Evolutionary conservation across 495 filamentous ascomycete species (phyloP).

Genomic region (Cryomyces minteri): DNA sequence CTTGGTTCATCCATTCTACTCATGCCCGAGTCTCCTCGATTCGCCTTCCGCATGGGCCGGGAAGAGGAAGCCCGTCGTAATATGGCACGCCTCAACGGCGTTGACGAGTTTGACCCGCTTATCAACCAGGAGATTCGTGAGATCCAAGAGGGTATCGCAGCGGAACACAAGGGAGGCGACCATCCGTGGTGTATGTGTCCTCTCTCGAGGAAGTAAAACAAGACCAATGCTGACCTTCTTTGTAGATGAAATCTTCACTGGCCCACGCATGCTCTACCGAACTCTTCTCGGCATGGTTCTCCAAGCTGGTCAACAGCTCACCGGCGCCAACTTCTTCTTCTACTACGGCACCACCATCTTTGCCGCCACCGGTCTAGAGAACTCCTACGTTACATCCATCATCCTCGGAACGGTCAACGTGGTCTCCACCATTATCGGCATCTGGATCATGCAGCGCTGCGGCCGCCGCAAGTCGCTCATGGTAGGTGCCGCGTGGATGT

Average conservation of each 20-base stretch:
- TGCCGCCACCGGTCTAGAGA: slow-evolving; percentile 41
- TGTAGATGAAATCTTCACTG: neutral
- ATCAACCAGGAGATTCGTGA: slow-evolving; percentile 46
- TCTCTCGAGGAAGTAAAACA: no score
- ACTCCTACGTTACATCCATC: slow-evolving; percentile 64
- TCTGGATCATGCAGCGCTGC: slow-evolving; percentile 40
- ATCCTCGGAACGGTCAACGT: slow-evolving; percentile 43
- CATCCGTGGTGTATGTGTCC: slow-evolving; percentile 1
- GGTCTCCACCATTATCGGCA: slow-evolving; percentile 58
- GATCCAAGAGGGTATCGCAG: slow-evolving; percentile 35
- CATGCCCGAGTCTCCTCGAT: slow-evolving; percentile 33
- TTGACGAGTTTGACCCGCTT: slow-evolving; percentile 40
- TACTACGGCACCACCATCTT: slow-evolving; percentile 79
- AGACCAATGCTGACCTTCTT: no score
- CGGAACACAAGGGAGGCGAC: slow-evolving; percentile 11
- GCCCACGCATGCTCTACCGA: slow-evolving; percentile 58
- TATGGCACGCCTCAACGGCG: slow-evolving; percentile 53
- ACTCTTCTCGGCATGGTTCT: slow-evolving; percentile 48
- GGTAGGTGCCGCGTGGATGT: neutral
- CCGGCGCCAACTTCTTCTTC: slow-evolving; percentile 82
- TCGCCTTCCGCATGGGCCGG: slow-evolving; percentile 11
- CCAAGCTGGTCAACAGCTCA: slow-evolving; percentile 55
- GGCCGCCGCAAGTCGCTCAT: no score
- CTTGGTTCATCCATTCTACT: slow-evolving; percentile 29
- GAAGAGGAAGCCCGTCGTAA: slow-evolving; percentile 37